Base-by-base conservation (phyloP, 345 rosid genomes). In the Streptanthus diversifolius region DNA sequence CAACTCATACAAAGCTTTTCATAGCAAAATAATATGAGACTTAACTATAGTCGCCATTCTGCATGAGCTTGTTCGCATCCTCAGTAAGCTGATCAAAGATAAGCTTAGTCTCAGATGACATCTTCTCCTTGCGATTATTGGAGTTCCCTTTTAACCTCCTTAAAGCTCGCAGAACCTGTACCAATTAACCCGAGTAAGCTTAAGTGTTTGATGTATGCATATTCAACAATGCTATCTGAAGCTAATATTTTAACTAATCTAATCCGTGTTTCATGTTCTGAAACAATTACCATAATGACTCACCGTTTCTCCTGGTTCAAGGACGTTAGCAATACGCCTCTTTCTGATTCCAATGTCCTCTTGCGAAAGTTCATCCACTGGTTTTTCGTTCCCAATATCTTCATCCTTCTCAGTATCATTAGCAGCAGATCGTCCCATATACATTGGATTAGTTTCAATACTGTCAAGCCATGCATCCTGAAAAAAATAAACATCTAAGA, bases 391-490 rank as follows among this genome's bases (percentile, higher is more conserved):
- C 52, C 61, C 79, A 65, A 68, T 72, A 37, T 83, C 83, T 47
- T 73, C 77, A 48, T 73, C 73, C 53, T 52, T 63, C 48, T 74
- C 79, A 57, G 78, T 76, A 67, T 66, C 76, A 33, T 63, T 76
- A 10, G 54, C 65, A 25, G 77, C 66, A 24, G 72, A 78, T 43
- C 71, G 77, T 43, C 85, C 88, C 67, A 82, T 77, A 81, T 80
- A 75, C 73, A 81, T 79, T 39, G 86, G 79, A 76, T 84, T 82
- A 29, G 45, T 80, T 39, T 84, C 96, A 80, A 90, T 73, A 71
- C 87, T 87, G 75, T 95, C 99, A 74, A 95, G 90, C 99, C 99
- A 95, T 21, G 99, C 92, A 83, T 95, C 99, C 99, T 95, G 82
- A 75, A 82, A 77, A 80, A 79, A 17, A 66, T 18, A 62, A 41